A percentile compares a stretch with the other conserved stretches of the same genome.
Conservation (phyloP, 768 basidiomycete species). For the Tylopilus rubrobrunneus region DNA sequence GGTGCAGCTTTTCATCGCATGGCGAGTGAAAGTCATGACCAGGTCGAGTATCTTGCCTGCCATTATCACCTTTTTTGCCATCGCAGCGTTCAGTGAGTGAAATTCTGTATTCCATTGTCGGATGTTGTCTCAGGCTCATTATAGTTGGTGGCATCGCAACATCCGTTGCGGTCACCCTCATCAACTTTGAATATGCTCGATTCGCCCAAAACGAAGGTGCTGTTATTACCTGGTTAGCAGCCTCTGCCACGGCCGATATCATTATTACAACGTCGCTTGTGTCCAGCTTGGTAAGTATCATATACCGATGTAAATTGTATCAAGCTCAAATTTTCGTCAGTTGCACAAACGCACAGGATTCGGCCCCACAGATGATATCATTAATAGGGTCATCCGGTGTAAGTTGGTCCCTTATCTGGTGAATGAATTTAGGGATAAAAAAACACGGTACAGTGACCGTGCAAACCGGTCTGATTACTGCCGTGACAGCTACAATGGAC, state of each 20-base stretch:
- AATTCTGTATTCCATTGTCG: background rate
- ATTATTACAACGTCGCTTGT: constrained; percentile 42
- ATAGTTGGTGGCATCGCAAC: constrained; percentile 36
- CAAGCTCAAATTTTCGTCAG: constrained; percentile 18
- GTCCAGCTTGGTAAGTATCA: constrained; percentile 36
- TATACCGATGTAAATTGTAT: background rate
- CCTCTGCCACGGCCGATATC: constrained; percentile 39
- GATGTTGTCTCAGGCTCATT: background rate
- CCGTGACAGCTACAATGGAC: constrained; percentile 13
- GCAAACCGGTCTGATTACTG: constrained; percentile 24
- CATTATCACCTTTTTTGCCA: constrained; percentile 19
- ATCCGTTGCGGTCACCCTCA: constrained; percentile 27
- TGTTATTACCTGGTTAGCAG: constrained; percentile 40
- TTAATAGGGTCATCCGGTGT: constrained; percentile 43
- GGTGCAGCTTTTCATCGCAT: constrained; percentile 48
- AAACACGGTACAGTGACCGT: constrained; percentile 22
- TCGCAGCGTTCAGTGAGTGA: constrained; percentile 8
- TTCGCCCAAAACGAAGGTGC: constrained; percentile 33
- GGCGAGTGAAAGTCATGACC: constrained; percentile 37
- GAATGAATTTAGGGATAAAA: background rate
- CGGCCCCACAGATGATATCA: constrained; percentile 30
- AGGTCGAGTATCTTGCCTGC: constrained; percentile 24
- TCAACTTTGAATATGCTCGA: constrained; percentile 29
- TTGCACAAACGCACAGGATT: constrained; percentile 37
- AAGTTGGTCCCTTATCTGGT: constrained; percentile 1